phyloP scores from a whole-genome alignment of 495 filamentous ascomycete genomes.

The Tricharina praecox region DNA sequence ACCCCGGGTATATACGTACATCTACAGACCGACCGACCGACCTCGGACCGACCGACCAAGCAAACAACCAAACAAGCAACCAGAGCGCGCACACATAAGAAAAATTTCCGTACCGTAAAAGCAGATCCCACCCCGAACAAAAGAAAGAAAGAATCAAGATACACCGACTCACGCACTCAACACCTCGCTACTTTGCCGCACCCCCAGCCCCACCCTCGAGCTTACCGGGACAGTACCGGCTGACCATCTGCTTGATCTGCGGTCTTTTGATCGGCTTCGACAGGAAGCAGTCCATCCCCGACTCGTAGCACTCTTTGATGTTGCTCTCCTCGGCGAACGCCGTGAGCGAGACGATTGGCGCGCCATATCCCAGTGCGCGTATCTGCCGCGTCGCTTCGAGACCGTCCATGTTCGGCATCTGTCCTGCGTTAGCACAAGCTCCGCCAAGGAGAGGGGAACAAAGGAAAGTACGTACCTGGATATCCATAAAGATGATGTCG shows the following conservation, averaged over 20 bases:
- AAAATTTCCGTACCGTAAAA: no score
- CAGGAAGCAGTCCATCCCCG: constrained; percentile 36
- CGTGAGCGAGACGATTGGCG: constrained; percentile 79
- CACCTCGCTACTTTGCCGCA: no score
- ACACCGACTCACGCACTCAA: not conserved
- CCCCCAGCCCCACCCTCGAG: not conserved
- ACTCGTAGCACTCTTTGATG: constrained; percentile 52
- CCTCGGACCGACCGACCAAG: no score
- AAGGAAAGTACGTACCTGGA: constrained; percentile 1
- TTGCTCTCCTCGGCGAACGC: constrained; percentile 85
- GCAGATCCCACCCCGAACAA: not conserved
- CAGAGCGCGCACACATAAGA: no score
- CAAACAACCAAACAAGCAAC: no score
- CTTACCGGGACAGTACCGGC: constrained; percentile 2
- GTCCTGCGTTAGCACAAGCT: constrained; percentile 14
- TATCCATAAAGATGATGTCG: constrained; percentile 8
- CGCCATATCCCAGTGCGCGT: constrained; percentile 66
- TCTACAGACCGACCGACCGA: no score
- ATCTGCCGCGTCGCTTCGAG: constrained; percentile 78
- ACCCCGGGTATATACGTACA: not conserved
- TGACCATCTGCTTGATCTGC: constrained; percentile 66
- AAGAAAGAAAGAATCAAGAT: not conserved
- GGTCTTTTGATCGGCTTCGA: constrained; percentile 73
- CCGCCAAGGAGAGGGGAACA: not conserved
- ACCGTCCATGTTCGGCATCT: constrained; percentile 90